Conservation (phyloP, 345 rosid genomes). For the Excoecaria agallocha region DNA sequence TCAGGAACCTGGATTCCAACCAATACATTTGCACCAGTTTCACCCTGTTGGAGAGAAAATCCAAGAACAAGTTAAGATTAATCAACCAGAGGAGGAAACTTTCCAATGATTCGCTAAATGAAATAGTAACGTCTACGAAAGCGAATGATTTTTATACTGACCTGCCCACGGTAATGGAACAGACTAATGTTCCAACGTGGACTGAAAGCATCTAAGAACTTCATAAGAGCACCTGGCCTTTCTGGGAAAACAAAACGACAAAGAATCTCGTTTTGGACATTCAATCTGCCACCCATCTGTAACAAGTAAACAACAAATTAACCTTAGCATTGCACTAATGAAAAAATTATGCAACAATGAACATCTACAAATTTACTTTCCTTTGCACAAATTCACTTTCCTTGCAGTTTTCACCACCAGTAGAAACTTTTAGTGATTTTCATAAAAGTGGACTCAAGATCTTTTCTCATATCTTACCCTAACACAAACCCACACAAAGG, state of each 20-base stretch:
- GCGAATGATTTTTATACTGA: constrained; percentile 22
- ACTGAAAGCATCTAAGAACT: constrained; percentile 87
- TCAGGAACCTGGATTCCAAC: constrained; percentile 70
- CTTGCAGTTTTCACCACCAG: neutral
- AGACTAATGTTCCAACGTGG: constrained; percentile 93
- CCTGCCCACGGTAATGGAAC: constrained; percentile 94
- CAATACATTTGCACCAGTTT: constrained; percentile 86
- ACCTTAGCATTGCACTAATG: neutral
- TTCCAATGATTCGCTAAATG: neutral
- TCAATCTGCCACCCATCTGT: constrained; percentile 87
- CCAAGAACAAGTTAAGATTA: neutral
- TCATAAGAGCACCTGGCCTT: constrained; percentile 93
- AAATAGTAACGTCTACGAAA: neutral
- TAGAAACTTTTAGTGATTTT: neutral
- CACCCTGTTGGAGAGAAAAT: constrained; percentile 56
- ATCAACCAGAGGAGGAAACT: neutral
- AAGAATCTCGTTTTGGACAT: constrained; percentile 69
- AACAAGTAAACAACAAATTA: constrained; percentile 4
- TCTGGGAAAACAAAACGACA: constrained; percentile 87
- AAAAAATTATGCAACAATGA: neutral
- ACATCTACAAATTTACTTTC: too few species aligned
- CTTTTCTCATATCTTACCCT: neutral
- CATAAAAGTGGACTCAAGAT: neutral
- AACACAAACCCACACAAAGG: too few species aligned
- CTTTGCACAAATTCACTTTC: too few species aligned